Evolutionary conservation across 148 eudicot species (phyloP).

Genomic region (Simmondsia chinensis): DNA sequence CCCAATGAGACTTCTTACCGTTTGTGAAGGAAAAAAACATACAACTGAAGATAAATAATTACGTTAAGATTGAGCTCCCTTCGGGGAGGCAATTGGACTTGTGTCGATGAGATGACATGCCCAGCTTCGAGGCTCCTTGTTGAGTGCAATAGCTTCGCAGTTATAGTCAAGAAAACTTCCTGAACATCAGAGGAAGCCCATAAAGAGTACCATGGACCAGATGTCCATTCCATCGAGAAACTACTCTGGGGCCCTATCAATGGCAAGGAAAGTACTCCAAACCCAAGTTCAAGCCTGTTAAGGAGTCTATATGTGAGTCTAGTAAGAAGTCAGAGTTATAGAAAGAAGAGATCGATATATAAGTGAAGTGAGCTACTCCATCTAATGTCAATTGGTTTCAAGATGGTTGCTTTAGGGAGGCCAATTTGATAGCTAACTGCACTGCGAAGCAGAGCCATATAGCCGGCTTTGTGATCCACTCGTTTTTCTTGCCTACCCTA

Average conservation of each 20-base stretch:
- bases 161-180: constrained; percentile 66
- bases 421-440: too few species aligned
- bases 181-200: constrained; percentile 49
- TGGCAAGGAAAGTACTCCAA: constrained; percentile 49
- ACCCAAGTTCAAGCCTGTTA: constrained; percentile 74
- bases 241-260: constrained; percentile 48
- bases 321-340: too few species aligned
- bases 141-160: constrained; percentile 38
- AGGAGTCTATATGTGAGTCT: too few species aligned
- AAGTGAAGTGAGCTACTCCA: too few species aligned
- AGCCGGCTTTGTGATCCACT: too few species aligned
- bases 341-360: too few species aligned
- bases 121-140: constrained; percentile 84
- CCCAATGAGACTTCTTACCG: too few species aligned
- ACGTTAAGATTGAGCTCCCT: constrained; percentile 44
- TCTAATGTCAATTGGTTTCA: too few species aligned
- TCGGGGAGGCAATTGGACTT: constrained; percentile 63
- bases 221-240: constrained; percentile 42
- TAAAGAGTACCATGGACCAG: constrained; percentile 65
- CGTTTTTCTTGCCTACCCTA: too few species aligned
- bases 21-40: background rate
- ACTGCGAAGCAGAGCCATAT: too few species aligned
- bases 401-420: too few species aligned
- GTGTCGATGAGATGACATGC: constrained; percentile 67
- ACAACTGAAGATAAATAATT: constrained; percentile 7